Base-by-base conservation (phyloP, 257 asterid species). In the Solanum virginianum region DNA sequence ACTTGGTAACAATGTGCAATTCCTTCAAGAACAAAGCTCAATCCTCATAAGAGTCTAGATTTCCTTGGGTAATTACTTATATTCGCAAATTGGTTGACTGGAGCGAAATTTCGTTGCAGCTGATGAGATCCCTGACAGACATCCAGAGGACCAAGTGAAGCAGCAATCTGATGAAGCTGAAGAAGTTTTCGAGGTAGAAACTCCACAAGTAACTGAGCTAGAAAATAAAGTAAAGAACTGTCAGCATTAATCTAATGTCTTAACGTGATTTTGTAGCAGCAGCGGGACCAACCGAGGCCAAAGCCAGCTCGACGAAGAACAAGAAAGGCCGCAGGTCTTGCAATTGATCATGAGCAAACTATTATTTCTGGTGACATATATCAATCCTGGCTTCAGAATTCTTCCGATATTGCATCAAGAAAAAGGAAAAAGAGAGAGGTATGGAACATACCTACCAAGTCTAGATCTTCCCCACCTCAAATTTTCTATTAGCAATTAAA, bases 381-480 rank as follows among this genome's bases (percentile, higher is more conserved):
- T 92, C 97, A 95, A 86, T 88, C 92, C 68, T 96, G 99, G 99
- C 98, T 96, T 81, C 91, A 86, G 75, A 81, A 87, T 86, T 69
- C 94, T 77, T 90, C 95, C 77, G 96, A 92, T 86, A 86, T 94
- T 72, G 80, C 89, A 87, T 86, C 93, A 79, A 87, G 88, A 82
- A 88, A 94, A 90, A 91, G 89, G 83, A 90, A 90, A 90, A 91
- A 88, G 84, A 87, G 89, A 74, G 90, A 91, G 92, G 98, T 92
- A 85, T 62, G 84, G 84, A 77, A 82, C 85, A 20, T 74, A 62
- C 49, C 29, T 72, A 86, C 74, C 53, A 69, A 74, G 81, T 86
- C 49, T 39, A 75, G 36, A 60, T 70, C 81, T 74, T 70, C 59
- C 82, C 86, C 81, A 51, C 59, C 66, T 85, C 87, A 71, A 53